These are phyloP conservation scores for Hymenoscyphus scutula DNA, from an alignment of 2,329 filamentous ascomycete species.

Conservation along the genomic window DNA sequence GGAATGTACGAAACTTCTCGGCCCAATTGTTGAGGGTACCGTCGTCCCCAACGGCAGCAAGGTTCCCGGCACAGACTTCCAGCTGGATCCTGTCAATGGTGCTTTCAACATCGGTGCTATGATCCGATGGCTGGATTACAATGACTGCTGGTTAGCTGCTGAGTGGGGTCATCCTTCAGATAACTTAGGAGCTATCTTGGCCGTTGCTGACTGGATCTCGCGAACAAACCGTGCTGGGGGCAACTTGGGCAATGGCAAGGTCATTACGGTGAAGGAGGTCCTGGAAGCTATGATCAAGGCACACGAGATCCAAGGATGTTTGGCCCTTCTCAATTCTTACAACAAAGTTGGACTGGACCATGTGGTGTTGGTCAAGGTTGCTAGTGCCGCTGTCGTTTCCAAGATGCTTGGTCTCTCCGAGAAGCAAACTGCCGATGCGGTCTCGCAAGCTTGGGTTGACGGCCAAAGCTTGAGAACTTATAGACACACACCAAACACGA, in stretches of 20 bases:
- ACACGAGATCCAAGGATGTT: constrained; percentile 96
- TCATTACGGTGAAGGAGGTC: constrained; percentile 85
- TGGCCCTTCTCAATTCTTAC: constrained; percentile 96
- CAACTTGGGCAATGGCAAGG: constrained; percentile 83
- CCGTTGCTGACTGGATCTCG: constrained; percentile 95
- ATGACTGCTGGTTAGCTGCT: constrained; percentile 98
- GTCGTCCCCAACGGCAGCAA: constrained; percentile 87
- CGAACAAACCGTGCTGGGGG: constrained; percentile 75
- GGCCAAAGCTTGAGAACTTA: constrained; percentile 95
- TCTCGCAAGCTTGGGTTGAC: constrained; percentile 97
- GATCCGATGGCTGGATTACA: constrained; percentile 99
- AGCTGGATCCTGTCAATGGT: constrained; percentile 91
- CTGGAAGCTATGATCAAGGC: constrained; percentile 99
- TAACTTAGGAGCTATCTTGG: constrained; percentile 94
- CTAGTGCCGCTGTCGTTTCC: constrained; percentile 87
- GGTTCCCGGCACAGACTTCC: constrained; percentile 88
- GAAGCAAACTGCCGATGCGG: constrained; percentile 88
- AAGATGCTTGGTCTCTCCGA: constrained; percentile 91
- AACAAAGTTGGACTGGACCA: constrained; percentile 99
- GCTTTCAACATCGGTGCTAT: constrained; percentile 99
- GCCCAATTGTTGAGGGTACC: constrained; percentile 87
- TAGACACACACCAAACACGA: constrained; percentile 96
- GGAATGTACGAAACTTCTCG: constrained; percentile 92
- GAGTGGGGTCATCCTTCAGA: constrained; percentile 99
- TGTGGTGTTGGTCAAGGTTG: constrained; percentile 97